Evolutionary conservation across 2,329 filamentous ascomycete genomes (phyloP), one percentile per base, ranked within the genome.

Genomic region (Reticulascus tulasneorum): DNA sequence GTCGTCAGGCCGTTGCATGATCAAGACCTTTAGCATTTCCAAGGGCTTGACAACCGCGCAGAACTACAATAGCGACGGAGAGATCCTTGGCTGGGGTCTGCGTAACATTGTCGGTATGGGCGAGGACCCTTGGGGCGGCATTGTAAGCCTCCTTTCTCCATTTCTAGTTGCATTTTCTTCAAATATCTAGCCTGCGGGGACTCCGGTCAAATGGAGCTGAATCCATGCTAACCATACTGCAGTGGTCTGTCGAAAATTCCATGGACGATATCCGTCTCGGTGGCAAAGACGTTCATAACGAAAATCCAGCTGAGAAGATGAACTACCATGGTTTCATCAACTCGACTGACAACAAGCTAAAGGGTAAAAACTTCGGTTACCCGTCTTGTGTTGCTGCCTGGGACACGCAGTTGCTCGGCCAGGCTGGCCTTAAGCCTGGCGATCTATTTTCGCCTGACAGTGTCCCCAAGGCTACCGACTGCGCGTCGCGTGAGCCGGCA

Each of bases 281-380:
- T 30, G 74, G 72, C 9, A 47, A 66, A n/a, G 78, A 84, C 42
- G 71, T 86, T 28, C 78, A 84, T 47, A 56, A 75, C 41, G 68
- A 84, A 48, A 88, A 88, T 49, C 84, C 84, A 0, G 84, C 71
- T 12, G 84, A 88, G 52, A 81, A 88, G 58, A 59, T 89, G 55
- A 87, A 88, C 57, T 86, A 77, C 54, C 76, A 84, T 41, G 83
- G 84, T 4, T 73, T 69, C 38, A 62, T 85, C 29, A 11, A 58
- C 28, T 45, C 42, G 4, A 47, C 50, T 5, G 11, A 57, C 26
- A 62, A 65, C 12, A 46, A 61, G 19, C 40, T 50, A 19, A 52
- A 48, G 7, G 47, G 42, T 5, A 47, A 70, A 35, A 56, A 47
- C 35, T 46, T 38, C 33, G 11, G 44, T n/a, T 43, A 47, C 35